Evolutionary conservation across 305 asterid species (phyloP), one percentile per base, ranked within the genome.

Genomic region (Euphrasia arctica): DNA sequence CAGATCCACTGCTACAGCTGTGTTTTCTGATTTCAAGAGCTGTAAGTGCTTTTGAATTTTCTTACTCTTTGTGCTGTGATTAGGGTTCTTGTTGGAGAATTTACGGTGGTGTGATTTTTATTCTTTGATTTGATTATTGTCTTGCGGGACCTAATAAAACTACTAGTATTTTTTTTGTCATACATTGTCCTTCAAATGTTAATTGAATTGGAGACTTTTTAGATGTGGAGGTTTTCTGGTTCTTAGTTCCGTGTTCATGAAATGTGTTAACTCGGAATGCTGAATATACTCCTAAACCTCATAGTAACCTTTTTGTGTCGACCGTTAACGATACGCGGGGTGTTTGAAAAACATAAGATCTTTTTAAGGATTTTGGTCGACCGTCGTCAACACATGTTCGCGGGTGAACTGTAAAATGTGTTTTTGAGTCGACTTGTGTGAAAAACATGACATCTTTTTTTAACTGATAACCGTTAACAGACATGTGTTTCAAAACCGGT

Each of bases 1-100:
- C 45, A 39, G 11, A 39, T 39, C 45, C 68, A 68, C 65, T 66
- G 58, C 10, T 65, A 39, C 66, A 68, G 42, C 58, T 57, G 11
- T 43, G 22, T 66, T 28, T 63, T 79, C 27, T 54, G 55, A 27
- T 73, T 75, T 52, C 22, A n/a, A 4, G 45, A 47, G 39, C 49
- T 64, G 14, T 70, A 51, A 54, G 47, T 43, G 65, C 32, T 54
- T 61, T 39, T 47, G 51, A 32, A 25, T 14, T 42, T 50, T 22
- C 65, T 5, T 32, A 32, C 36, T 32, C 36, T 32, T 32, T 32
- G 36, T 32, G 36, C 43, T 39, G 43, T 39, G 70, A 52, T 75
- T 70, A 25, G 47, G 5, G 63, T 42, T 9, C 5, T 66, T 32
- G 61, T 54, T 63, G 45, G 12, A 39, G 45, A 39, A 39, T 39